A percentile compares a stretch with the other conserved stretches of the same genome.
Evolutionary conservation across 108 stramenopile genomes (phyloP).

Genomic region (Pseudonitzschia multistriata): DNA sequence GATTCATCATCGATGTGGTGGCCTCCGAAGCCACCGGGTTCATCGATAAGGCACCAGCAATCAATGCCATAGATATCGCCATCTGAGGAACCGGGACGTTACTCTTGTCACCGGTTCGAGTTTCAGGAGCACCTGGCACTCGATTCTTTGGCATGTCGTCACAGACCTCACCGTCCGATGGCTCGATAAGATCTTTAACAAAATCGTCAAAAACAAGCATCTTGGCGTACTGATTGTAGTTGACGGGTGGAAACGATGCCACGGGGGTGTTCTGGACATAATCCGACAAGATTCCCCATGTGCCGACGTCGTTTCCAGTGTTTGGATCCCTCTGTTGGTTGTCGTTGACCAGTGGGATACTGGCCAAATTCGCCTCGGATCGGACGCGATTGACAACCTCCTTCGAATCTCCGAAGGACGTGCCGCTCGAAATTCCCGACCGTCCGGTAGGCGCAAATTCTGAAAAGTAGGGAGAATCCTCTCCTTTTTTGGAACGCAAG

Average conservation of each 20-base stretch:
- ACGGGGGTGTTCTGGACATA: constrained; percentile 17
- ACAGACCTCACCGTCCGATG: neutral
- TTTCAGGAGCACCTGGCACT: neutral
- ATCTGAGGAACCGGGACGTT: neutral
- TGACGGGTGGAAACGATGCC: constrained; percentile 13
- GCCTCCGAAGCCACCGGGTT: neutral
- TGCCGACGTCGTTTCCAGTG: constrained; percentile 13
- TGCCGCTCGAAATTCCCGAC: neutral
- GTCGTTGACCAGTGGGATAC: neutral
- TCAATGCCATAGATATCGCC: neutral
- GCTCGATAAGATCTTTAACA: constrained; percentile 7
- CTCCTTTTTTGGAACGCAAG: neutral
- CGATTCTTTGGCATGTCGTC: neutral
- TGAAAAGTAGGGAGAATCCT: neutral
- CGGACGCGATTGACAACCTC: neutral
- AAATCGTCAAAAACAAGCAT: constrained; percentile 14
- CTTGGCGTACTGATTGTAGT: constrained; percentile 14
- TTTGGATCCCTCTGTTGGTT: neutral
- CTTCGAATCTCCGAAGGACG: neutral
- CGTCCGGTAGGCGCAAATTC: neutral
- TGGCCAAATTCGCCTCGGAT: neutral
- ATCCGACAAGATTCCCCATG: constrained; percentile 10
- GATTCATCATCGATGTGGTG: neutral
- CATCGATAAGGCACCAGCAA: neutral
- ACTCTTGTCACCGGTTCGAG: neutral